A percentile compares a stretch with the other conserved stretches of the same genome.
Conservation (phyloP, 257 asterid genomes). For the Euphrasia confusa region DNA sequence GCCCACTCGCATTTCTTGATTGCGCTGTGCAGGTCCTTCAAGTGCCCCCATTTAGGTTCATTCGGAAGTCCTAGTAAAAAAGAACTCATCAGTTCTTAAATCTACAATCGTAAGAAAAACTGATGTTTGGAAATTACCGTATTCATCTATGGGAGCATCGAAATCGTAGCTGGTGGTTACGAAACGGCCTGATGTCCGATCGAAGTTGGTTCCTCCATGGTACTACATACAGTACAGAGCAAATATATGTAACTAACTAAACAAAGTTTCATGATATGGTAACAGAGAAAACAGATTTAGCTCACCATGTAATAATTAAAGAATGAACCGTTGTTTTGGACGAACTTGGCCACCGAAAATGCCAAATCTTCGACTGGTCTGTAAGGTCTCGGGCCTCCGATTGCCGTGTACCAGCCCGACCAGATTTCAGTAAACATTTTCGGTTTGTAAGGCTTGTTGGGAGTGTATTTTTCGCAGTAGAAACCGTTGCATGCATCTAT, state of each 20-base stretch:
- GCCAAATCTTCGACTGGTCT: slow-evolving; percentile 94
- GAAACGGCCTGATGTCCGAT: slow-evolving; percentile 62
- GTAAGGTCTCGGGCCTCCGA: slow-evolving; percentile 66
- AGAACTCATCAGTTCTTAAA: background rate
- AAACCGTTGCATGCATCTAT: slow-evolving; percentile 88
- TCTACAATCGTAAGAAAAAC: background rate
- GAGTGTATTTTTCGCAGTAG: slow-evolving; percentile 75
- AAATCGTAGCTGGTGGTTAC: slow-evolving; percentile 64
- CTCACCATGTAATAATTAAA: slow-evolving; percentile 89
- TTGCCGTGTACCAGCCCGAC: slow-evolving; percentile 90
- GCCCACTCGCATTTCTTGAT: slow-evolving; percentile 60
- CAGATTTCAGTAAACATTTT: slow-evolving; percentile 94
- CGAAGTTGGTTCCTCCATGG: slow-evolving; percentile 80
- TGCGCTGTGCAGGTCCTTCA: slow-evolving; percentile 56
- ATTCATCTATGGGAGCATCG: slow-evolving; percentile 68
- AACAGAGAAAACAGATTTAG: background rate
- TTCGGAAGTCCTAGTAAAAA: slow-evolving; percentile 37
- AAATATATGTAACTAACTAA: background rate
- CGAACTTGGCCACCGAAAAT: slow-evolving; percentile 78
- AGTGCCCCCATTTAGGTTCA: slow-evolving; percentile 57
- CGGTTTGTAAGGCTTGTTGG: slow-evolving; percentile 74
- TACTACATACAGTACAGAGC: slow-evolving; percentile 32
- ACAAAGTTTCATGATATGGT: no score
- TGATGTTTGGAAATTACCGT: slow-evolving; percentile 34
- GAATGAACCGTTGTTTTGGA: slow-evolving; percentile 85